phyloP scores from a whole-genome alignment of 2,329 filamentous ascomycete species.

The Pseudogymnoascus sp. region DNA sequence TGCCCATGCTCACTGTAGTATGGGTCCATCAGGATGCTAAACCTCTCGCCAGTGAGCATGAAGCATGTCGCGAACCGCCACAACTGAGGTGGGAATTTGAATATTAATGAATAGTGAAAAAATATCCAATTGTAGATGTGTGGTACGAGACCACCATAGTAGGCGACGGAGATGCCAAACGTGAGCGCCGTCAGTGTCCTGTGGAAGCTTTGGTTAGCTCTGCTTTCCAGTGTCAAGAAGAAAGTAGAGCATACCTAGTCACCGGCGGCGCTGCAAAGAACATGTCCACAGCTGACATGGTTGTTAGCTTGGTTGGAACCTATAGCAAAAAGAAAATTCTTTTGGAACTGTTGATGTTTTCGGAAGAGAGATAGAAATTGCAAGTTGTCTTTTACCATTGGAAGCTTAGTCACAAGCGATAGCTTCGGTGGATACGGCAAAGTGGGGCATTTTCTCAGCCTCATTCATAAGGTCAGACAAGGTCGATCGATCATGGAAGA shows the following conservation, averaged over 20 bases:
- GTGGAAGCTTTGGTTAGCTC: slow-evolving; percentile 33
- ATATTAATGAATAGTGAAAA: slow-evolving; percentile 42
- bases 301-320: slow-evolving; percentile 11
- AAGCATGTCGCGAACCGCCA: slow-evolving; percentile 33
- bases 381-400: slow-evolving; percentile 6
- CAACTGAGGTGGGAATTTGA: slow-evolving; percentile 40
- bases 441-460: not conserved
- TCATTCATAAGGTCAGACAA: not conserved
- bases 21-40: slow-evolving; percentile 56
- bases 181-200: slow-evolving; percentile 59
- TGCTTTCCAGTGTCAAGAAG: slow-evolving; percentile 31
- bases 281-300: slow-evolving; percentile 39
- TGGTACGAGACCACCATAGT: slow-evolving; percentile 47
- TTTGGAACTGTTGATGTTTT: slow-evolving; percentile 6
- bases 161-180: slow-evolving; percentile 50
- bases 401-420: slow-evolving; percentile 7
- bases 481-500: not conserved
- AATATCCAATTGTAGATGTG: slow-evolving; percentile 36
- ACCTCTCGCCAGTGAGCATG: slow-evolving; percentile 27
- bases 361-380: slow-evolving; percentile 1
- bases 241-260: slow-evolving; percentile 45
- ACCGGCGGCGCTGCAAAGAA: slow-evolving; percentile 62
- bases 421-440: not conserved
- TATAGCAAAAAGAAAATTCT: slow-evolving; percentile 3
- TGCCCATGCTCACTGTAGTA: slow-evolving; percentile 50